These are phyloP conservation scores for Ogataea populi-albae DNA, from an alignment of 805 yeast species.

Conservation along the genomic window DNA sequence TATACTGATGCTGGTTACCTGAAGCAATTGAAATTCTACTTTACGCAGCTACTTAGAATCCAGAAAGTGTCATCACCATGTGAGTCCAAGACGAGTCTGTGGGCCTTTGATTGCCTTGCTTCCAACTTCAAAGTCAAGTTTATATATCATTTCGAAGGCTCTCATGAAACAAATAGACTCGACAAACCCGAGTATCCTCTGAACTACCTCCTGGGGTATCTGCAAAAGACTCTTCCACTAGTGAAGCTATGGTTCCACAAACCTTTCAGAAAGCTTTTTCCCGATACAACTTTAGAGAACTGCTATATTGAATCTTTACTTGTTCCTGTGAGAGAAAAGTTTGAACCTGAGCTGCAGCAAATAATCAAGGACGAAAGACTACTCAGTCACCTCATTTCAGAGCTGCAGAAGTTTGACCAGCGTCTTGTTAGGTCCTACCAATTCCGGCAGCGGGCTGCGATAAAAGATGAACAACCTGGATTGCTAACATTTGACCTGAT, in stretches of 20 bases:
- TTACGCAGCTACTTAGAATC: slow-evolving; percentile 8
- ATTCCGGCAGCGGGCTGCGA: slow-evolving; percentile 31
- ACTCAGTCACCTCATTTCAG: slow-evolving; percentile 57
- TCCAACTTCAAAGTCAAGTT: slow-evolving; percentile 49
- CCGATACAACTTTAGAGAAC: slow-evolving; percentile 22
- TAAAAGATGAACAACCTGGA: slow-evolving; percentile 24
- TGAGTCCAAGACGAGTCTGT: slow-evolving; percentile 31
- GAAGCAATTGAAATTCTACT: slow-evolving; percentile 1
- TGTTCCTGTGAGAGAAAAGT: slow-evolving; percentile 44
- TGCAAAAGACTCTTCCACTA: slow-evolving; percentile 29
- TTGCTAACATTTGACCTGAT: slow-evolving; percentile 29
- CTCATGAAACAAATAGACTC: slow-evolving; percentile 56
- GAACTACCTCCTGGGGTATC: slow-evolving; percentile 43
- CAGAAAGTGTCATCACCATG: slow-evolving; percentile 4
- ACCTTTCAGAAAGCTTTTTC: slow-evolving; percentile 24
- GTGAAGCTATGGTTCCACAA: slow-evolving; percentile 32
- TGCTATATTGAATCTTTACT: slow-evolving; percentile 47
- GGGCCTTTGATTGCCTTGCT: slow-evolving; percentile 50
- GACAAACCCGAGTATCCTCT: slow-evolving; percentile 75
- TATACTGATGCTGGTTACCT: not conserved
- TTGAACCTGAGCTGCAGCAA: slow-evolving; percentile 29
- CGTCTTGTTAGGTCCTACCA: slow-evolving; percentile 40
- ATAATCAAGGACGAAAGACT: slow-evolving; percentile 39
- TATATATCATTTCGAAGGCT: slow-evolving; percentile 56
- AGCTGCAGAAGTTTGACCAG: slow-evolving; percentile 57